Percentiles rank a stretch among this genome's conserved stretches.
Conservation (phyloP, 1,139 yeast genomes). For the Yamadazyma kanchanaburiensis region DNA sequence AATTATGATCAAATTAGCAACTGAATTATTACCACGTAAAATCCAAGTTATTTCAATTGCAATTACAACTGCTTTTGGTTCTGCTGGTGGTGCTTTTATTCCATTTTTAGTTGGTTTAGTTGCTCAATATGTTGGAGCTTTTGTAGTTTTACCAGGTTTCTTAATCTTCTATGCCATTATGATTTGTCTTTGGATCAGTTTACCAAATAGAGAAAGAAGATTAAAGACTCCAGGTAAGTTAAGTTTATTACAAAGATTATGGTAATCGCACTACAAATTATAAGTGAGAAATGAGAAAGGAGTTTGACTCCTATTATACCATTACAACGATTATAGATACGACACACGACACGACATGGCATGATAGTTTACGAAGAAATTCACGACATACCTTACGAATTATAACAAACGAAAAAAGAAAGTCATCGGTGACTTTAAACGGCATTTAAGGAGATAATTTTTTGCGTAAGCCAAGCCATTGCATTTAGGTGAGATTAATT, state of each 20-base stretch:
- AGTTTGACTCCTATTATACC: no score
- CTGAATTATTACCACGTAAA: conserved; percentile 49
- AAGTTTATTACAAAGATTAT: conserved; percentile 2
- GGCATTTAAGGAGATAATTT: no score
- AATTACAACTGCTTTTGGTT: conserved; percentile 56
- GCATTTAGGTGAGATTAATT: no score
- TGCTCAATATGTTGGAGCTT: conserved; percentile 49
- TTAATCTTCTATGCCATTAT: conserved; percentile 36
- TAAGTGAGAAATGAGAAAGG: no score
- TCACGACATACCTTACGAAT: no score
- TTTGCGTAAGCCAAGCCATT: no score
- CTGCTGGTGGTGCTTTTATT: conserved; percentile 57
- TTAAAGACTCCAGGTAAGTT: conserved; percentile 1
- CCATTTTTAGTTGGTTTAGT: conserved; percentile 56
- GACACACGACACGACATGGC: no score
- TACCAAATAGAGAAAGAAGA: conserved; percentile 34
- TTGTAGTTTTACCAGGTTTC: conserved; percentile 51
- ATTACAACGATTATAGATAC: no score
- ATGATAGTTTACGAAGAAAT: no score
- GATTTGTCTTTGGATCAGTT: conserved; percentile 39
- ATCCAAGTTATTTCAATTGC: conserved; percentile 53
- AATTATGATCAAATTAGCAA: conserved; percentile 45
- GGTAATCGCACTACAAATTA: no score
- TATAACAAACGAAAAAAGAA: no score
- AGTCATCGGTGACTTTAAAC: no score